Conservation (phyloP, 306 rosid genomes). For the Vachellia collinsii region DNA sequence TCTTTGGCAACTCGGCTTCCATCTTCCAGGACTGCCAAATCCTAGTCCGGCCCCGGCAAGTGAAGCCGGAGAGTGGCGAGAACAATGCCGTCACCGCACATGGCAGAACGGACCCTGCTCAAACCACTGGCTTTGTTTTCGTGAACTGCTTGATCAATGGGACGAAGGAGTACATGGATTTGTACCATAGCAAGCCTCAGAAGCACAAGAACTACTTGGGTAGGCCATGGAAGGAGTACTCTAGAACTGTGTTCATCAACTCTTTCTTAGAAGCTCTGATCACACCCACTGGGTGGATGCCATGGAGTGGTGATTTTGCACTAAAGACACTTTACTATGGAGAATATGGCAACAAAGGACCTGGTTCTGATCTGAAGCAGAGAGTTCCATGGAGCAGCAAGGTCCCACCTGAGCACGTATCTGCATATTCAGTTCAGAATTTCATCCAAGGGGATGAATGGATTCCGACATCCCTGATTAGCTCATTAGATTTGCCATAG, state of each 20-base stretch:
- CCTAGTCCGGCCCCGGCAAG: conserved; percentile 69
- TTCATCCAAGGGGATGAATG: conserved; percentile 91
- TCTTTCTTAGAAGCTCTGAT: conserved; percentile 62
- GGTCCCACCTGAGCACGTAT: conserved; percentile 65
- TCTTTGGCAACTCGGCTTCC: conserved; percentile 89
- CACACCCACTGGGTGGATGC: conserved; percentile 72
- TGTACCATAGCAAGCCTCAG: conserved; percentile 70
- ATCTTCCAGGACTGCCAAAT: conserved; percentile 74
- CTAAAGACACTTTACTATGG: conserved; percentile 79
- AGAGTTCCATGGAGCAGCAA: conserved; percentile 75
- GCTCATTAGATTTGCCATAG: conserved; percentile 8
- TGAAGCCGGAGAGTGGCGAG: conserved; percentile 70
- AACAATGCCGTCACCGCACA: conserved; percentile 75
- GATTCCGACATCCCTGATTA: conserved; percentile 49
- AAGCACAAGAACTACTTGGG: conserved; percentile 85
- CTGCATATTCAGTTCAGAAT: conserved; percentile 63
- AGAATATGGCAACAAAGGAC: conserved; percentile 67
- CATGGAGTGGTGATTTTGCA: conserved; percentile 69
- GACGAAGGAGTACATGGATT: conserved; percentile 72
- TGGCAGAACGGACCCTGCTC: conserved; percentile 92
- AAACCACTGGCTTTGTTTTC: conserved; percentile 78
- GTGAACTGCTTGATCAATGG: conserved; percentile 78
- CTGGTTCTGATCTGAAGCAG: conserved; percentile 51
- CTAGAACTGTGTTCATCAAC: conserved; percentile 67
- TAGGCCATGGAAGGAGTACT: conserved; percentile 97